phyloP scores from a whole-genome alignment of 495 filamentous ascomycete species.

The Penicillium robsamsonii region DNA sequence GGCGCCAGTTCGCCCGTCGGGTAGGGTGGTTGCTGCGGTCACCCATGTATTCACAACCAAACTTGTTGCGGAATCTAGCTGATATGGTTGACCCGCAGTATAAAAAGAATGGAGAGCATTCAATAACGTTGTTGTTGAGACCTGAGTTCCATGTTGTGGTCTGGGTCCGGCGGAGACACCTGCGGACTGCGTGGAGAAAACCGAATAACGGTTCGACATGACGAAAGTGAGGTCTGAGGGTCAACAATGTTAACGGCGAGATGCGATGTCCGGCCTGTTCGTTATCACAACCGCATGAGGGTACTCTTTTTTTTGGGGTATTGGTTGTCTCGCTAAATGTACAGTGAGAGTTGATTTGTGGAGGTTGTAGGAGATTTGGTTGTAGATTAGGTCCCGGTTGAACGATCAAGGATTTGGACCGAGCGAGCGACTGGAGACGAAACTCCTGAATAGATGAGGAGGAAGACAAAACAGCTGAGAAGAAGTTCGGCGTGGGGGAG shows the following conservation, averaged over 20 bases:
- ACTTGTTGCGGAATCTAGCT: constrained; percentile 86
- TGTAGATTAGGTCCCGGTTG: constrained; percentile 9
- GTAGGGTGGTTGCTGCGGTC: constrained; percentile 64
- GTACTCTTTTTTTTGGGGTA: not conserved
- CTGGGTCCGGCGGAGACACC: constrained; percentile 53
- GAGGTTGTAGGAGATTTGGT: not conserved
- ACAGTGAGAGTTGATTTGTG: constrained; percentile 2
- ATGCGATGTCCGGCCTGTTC: constrained; percentile 9
- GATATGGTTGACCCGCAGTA: constrained; percentile 73
- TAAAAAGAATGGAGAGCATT: constrained; percentile 91
- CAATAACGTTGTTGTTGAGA: constrained; percentile 88
- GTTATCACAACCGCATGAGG: constrained; percentile 18
- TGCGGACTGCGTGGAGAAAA: constrained; percentile 76
- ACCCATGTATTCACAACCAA: constrained; percentile 95
- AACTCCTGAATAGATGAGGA: constrained; percentile 12
- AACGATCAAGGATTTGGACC: constrained; percentile 12
- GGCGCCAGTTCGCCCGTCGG: constrained; percentile 66
- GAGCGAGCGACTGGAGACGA: constrained; percentile 29
- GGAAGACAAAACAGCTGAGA: constrained; percentile 11
- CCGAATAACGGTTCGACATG: constrained; percentile 83
- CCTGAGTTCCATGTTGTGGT: constrained; percentile 67
- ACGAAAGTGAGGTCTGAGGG: constrained; percentile 12
- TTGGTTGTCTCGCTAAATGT: constrained; percentile 9
- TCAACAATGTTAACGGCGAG: constrained; percentile 1
- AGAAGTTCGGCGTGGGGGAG: constrained; percentile 19